Base-by-base conservation (phyloP, 2,329 filamentous ascomycete species). In the Neofusicoccum parvum region DNA sequence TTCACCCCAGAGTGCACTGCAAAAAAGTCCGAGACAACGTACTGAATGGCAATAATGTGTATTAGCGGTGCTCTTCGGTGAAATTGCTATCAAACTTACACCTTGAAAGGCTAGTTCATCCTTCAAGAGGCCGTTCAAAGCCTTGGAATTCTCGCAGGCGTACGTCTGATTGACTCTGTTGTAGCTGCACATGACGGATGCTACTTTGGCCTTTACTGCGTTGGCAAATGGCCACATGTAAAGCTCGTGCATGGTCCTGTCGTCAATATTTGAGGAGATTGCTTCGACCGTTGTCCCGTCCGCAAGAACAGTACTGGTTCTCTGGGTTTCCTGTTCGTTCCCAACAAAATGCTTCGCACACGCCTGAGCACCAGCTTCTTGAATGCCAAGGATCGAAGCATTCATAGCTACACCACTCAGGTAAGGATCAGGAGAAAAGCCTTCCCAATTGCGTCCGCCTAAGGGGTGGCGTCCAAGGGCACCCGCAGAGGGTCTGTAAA, bases 151-250 rank as follows among this genome's bases (percentile, higher is more conserved):
- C 66, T 80, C 73, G 70, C 81, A 83, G 6, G 75, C 73, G 65
- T 81, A 81, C 0, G 78, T 78, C 49, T 79, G 36, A 54, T 64
- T 59, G 23, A 66, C 23, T 6, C 79, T 72, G 68, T 69, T 81
- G 78, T 81, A 82, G 1, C 68, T 74, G 72, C 80, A 83, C 82
- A 84, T 84, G 11, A 83, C 72, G 1, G 78, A 78, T 7, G 78
- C 77, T 48, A 90, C 88, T 6, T 89, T 88, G 10, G 89, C 89
- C 64, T 82, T 83, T 62, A 92, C 85, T 1, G 88, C 88, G 71
- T 93, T 89, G 20, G 86, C 88, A 72, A 93, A 94, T 0, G 91
- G 90, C 91, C 90, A 93, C 32, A 89, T 80, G 72, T 92, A 93
- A 5, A 92, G 76, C 75, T 93, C 91, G 70, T 92, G 90, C 73